phyloP scores from a whole-genome alignment of 2,329 filamentous ascomycete genomes.

The Venturia asperata region DNA sequence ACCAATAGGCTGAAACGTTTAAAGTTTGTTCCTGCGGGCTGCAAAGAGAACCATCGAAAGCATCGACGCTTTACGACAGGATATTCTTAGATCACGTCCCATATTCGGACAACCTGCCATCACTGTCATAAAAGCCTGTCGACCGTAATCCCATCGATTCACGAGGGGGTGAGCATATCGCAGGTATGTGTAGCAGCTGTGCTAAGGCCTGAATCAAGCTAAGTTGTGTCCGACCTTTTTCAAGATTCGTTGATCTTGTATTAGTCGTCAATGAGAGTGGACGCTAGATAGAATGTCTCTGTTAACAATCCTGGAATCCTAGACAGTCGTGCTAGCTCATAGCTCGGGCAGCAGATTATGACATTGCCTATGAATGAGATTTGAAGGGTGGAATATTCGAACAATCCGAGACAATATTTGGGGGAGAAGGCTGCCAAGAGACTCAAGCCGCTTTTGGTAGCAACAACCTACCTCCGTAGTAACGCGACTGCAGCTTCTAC shows the following conservation, averaged over 20 bases:
- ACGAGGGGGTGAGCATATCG: background rate
- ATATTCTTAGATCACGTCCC: background rate
- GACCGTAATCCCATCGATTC: background rate
- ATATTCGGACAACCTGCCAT: background rate
- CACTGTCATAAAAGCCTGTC: background rate
- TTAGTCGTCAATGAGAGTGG: background rate
- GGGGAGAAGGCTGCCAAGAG: background rate
- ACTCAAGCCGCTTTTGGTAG: background rate
- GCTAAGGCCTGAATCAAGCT: background rate
- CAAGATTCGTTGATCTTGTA: background rate
- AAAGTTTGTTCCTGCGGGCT: background rate
- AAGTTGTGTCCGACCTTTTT: too few relatives aligned
- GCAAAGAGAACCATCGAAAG: background rate
- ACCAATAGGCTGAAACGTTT: background rate
- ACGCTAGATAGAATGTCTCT: background rate
- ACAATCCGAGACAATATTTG: background rate
- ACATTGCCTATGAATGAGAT: too few relatives aligned
- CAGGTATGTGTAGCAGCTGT: background rate
- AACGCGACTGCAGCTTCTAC: constrained; percentile 3
- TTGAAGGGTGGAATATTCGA: too few relatives aligned
- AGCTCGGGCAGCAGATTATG: background rate
- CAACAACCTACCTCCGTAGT: background rate
- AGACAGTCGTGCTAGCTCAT: background rate
- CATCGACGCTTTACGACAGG: background rate
- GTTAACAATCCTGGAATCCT: background rate